These are phyloP conservation scores for Cylindrotheca fusiformis DNA, from an alignment of 108 stramenopile genomes.

Conservation along the genomic window DNA sequence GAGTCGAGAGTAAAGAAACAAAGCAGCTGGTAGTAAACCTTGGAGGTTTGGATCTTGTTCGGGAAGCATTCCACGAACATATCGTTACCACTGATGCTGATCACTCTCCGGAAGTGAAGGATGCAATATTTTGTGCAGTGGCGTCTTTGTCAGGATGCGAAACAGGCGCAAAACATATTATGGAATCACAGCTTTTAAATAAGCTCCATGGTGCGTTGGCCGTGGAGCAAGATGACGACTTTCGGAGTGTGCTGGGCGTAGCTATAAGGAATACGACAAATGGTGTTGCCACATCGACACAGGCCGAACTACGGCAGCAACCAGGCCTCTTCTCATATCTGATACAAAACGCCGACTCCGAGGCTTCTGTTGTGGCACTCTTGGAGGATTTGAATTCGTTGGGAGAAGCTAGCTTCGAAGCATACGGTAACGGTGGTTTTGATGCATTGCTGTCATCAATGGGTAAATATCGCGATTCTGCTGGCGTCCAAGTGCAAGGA, in stretches of 20 bases:
- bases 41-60: conserved; percentile 8
- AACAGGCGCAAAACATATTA: conserved; percentile 7
- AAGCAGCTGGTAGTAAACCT: conserved; percentile 6
- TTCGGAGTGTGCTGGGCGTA: conserved; percentile 8
- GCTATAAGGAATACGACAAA: conserved; percentile 9
- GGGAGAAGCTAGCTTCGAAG: conserved; percentile 7
- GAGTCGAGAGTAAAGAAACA: conserved; percentile 4
- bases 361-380: conserved; percentile 9
- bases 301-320: conserved; percentile 16
- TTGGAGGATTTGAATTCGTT: conserved; percentile 1
- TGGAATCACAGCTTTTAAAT: conserved; percentile 4
- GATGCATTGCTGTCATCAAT: conserved; percentile 10
- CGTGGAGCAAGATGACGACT: conserved; percentile 21
- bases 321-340: conserved; percentile 8
- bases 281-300: background rate
- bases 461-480: conserved; percentile 4
- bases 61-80: conserved; percentile 19
- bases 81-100: background rate
- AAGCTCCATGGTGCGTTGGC: conserved; percentile 4
- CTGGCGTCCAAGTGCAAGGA: conserved; percentile 18
- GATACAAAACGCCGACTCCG: conserved; percentile 11
- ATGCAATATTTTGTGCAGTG: conserved; percentile 20
- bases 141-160: conserved; percentile 21
- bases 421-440: conserved; percentile 11
- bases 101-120: conserved; percentile 17